Percentiles rank a stretch among this genome's conserved stretches.
Evolutionary conservation across 768 basidiomycete species (phyloP).

Genomic region (Lactifluus echinatus): DNA sequence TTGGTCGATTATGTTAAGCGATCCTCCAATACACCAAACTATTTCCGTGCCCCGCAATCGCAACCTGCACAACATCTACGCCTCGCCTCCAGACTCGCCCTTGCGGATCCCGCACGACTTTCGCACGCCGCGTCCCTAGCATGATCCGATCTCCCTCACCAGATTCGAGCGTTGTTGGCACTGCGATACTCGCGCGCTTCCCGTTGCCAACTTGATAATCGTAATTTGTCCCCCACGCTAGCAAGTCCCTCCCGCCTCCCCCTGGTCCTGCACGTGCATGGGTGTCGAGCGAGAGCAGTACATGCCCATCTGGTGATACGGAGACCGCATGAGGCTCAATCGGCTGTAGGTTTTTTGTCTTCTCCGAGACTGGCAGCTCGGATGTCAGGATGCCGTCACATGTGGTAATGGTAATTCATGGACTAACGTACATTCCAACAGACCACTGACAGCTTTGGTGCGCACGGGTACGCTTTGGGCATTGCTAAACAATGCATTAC

Average conservation of each 20-base stretch:
- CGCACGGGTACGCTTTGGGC: slow-evolving; percentile 62
- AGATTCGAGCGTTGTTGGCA: slow-evolving; percentile 44
- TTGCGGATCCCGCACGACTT: slow-evolving; percentile 47
- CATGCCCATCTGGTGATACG: slow-evolving; percentile 69
- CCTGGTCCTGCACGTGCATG: slow-evolving; percentile 38
- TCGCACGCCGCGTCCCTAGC: slow-evolving; percentile 43
- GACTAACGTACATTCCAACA: slow-evolving; percentile 66
- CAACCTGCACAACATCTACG: slow-evolving; percentile 56
- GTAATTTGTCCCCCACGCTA: slow-evolving; percentile 67
- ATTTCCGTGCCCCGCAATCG: slow-evolving; percentile 51
- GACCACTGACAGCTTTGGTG: slow-evolving; percentile 72
- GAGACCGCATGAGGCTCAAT: slow-evolving; percentile 55
- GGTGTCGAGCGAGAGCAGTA: slow-evolving; percentile 66
- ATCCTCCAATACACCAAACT: slow-evolving; percentile 69
- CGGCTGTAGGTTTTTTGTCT: slow-evolving; percentile 47
- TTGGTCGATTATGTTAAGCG: not conserved
- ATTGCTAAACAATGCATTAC: slow-evolving; percentile 56
- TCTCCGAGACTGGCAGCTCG: slow-evolving; percentile 52
- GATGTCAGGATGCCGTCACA: not conserved
- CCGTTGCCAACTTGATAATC: slow-evolving; percentile 73
- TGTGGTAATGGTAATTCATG: not conserved
- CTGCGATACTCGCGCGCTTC: slow-evolving; percentile 48
- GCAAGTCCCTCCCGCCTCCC: slow-evolving; percentile 51
- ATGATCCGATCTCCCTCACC: slow-evolving; percentile 51
- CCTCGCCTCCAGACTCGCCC: slow-evolving; percentile 53